phyloP scores from a whole-genome alignment of 1,139 yeast species.

The Pichia sp. region DNA sequence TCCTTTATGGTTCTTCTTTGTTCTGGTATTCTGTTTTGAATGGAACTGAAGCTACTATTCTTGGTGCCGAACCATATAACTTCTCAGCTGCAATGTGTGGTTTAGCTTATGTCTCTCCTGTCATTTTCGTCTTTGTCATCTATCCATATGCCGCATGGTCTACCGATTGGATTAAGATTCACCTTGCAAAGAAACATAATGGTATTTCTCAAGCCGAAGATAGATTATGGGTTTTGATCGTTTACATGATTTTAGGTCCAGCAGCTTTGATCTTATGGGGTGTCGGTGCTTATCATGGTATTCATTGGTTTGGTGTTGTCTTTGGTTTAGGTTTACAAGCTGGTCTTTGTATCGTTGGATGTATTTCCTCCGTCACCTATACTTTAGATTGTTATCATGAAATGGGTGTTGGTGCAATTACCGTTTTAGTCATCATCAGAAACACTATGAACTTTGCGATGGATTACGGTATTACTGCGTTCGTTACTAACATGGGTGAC shows the following conservation, averaged over 20 bases:
- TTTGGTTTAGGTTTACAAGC: constrained; percentile 58
- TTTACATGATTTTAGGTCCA: constrained; percentile 39
- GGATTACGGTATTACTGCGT: constrained; percentile 50
- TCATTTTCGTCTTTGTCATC: constrained; percentile 35
- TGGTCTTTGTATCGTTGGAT: constrained; percentile 44
- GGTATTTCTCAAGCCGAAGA: constrained; percentile 43
- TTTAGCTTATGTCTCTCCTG: constrained; percentile 41
- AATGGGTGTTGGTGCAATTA: constrained; percentile 55
- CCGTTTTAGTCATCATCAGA: constrained; percentile 36
- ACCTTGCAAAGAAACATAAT: constrained; percentile 36
- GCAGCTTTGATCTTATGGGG: constrained; percentile 41
- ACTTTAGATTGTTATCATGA: constrained; percentile 54
- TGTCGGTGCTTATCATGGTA: constrained; percentile 40
- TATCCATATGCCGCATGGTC: constrained; percentile 37
- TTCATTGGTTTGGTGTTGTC: constrained; percentile 52
- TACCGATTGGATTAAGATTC: constrained; percentile 39
- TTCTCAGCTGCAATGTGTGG: constrained; percentile 42
- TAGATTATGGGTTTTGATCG: constrained; percentile 38
- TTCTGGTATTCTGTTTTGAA: constrained; percentile 54
- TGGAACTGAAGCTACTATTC: constrained; percentile 37
- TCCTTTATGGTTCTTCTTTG: constrained; percentile 61
- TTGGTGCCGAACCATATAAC: constrained; percentile 44
- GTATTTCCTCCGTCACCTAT: constrained; percentile 52
- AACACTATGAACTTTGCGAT: constrained; percentile 46
- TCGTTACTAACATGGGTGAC: constrained; percentile 42